Percentiles rank a stretch among this genome's conserved stretches.
phyloP scores from a whole-genome alignment of 1,139 yeast genomes.

The Kurtzmaniella quercitrusa region DNA sequence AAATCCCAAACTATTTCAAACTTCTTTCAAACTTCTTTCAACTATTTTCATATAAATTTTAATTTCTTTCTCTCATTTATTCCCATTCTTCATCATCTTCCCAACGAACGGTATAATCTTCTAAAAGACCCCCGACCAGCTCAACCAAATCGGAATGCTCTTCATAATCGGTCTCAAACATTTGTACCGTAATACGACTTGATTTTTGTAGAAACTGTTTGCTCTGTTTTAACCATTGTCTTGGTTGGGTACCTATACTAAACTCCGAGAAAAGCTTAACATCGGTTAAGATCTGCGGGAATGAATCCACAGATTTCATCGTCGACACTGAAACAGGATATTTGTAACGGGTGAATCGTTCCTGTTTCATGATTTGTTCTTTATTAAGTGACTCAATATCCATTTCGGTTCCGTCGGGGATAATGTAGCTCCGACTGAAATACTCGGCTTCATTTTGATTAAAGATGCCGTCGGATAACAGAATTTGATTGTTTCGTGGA shows the following conservation, averaged over 20 bases:
- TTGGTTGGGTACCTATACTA: slow-evolving; percentile 44
- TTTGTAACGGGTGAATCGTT: slow-evolving; percentile 15
- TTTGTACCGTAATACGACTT: slow-evolving; percentile 14
- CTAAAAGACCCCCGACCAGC: slow-evolving; percentile 44
- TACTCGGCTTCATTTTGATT: background rate
- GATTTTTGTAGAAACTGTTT: slow-evolving; percentile 39
- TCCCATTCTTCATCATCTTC: slow-evolving; percentile 39
- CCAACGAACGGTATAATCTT: slow-evolving; percentile 58
- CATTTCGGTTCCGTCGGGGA: slow-evolving; percentile 7
- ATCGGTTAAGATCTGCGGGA: slow-evolving; percentile 21
- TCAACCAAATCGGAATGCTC: slow-evolving; percentile 67
- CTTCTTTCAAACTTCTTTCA: background rate
- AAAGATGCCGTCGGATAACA: slow-evolving; percentile 14
- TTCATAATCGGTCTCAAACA: slow-evolving; percentile 42
- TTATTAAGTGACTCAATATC: slow-evolving; percentile 7
- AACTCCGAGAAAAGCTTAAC: slow-evolving; percentile 28
- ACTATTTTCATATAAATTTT: background rate
- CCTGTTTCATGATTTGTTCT: slow-evolving; percentile 1
- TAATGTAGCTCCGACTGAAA: slow-evolving; percentile 10
- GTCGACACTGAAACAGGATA: slow-evolving; percentile 2
- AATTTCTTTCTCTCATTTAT: slow-evolving; percentile 4
- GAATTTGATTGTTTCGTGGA: slow-evolving; percentile 7
- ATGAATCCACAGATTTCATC: slow-evolving; percentile 28
- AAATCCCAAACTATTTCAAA: background rate
- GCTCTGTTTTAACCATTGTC: slow-evolving; percentile 45